Conservation (phyloP, 805 yeast genomes). For the Jamesozyma spencerorum region DNA sequence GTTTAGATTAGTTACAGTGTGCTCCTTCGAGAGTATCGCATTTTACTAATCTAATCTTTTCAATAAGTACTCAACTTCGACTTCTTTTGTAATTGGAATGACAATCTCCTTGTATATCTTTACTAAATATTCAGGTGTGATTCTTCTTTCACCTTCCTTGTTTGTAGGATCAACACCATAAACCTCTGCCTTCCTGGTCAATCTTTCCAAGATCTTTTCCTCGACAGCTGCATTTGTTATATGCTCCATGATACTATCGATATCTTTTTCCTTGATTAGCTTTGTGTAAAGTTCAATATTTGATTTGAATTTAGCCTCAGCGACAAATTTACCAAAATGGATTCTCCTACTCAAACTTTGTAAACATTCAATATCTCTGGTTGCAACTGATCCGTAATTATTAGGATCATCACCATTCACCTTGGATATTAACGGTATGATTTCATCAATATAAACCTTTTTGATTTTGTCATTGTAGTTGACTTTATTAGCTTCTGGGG, state of each 20-base stretch:
- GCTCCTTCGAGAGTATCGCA: too few relatives aligned
- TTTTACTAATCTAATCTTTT: constrained; percentile 56
- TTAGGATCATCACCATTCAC: constrained; percentile 66
- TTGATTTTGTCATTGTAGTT: constrained; percentile 67
- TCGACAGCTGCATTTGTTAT: constrained; percentile 88
- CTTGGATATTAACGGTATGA: constrained; percentile 67
- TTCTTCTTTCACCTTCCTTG: constrained; percentile 63
- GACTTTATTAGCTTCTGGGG: constrained; percentile 62
- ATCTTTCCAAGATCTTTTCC: constrained; percentile 66
- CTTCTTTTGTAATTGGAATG: constrained; percentile 90
- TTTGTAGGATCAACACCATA: constrained; percentile 86
- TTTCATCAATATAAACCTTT: constrained; percentile 56
- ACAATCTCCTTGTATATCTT: constrained; percentile 77
- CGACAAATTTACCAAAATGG: constrained; percentile 96
- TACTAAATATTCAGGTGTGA: constrained; percentile 75
- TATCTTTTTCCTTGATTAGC: constrained; percentile 57
- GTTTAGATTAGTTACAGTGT: too few relatives aligned
- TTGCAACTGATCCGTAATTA: constrained; percentile 79
- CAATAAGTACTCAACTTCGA: constrained; percentile 84
- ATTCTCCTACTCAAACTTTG: constrained; percentile 87
- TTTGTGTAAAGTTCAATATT: constrained; percentile 56
- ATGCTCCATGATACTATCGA: constrained; percentile 62
- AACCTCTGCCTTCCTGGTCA: constrained; percentile 69
- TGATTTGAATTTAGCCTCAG: constrained; percentile 79
- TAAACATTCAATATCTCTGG: constrained; percentile 75